Evolutionary conservation across 306 rosid species (phyloP).

Genomic region (Crataegus laevigata): DNA sequence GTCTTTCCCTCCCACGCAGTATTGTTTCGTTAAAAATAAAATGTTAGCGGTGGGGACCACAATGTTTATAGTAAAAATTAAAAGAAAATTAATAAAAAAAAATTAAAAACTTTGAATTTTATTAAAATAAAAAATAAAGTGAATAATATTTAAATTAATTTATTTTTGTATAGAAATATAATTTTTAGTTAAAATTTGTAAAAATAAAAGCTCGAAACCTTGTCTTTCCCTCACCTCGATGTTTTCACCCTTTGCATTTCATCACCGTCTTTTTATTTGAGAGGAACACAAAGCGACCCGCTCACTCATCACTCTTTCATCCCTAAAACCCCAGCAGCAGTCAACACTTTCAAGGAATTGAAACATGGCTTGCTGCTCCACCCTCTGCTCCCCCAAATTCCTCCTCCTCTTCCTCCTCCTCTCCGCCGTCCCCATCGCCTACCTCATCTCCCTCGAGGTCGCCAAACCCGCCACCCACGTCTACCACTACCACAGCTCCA

Average conservation of each 20-base stretch:
- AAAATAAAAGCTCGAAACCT: too few species aligned
- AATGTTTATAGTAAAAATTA: too few species aligned
- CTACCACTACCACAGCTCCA: conserved; percentile 56
- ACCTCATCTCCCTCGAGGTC: conserved; percentile 60
- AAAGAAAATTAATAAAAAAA: too few species aligned
- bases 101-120: too few species aligned
- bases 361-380: not conserved
- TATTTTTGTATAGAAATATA: too few species aligned
- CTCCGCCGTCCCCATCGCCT: conserved; percentile 65
- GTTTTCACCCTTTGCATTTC: not conserved
- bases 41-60: not conserved
- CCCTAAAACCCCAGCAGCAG: not conserved
- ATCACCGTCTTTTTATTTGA: not conserved
- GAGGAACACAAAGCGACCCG: not conserved
- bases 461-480: conserved; percentile 51
- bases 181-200: too few species aligned
- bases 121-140: too few species aligned
- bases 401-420: conserved; percentile 39
- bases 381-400: conserved; percentile 34
- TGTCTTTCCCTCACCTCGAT: not conserved
- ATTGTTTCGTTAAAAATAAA: too few species aligned
- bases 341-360: not conserved
- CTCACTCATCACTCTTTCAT: too few species aligned
- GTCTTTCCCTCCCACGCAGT: too few species aligned
- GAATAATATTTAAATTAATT: too few species aligned